These are phyloP conservation scores for Debaryomycetaceae sp. DNA, from an alignment of 1,139 yeast species.

Conservation along the genomic window DNA sequence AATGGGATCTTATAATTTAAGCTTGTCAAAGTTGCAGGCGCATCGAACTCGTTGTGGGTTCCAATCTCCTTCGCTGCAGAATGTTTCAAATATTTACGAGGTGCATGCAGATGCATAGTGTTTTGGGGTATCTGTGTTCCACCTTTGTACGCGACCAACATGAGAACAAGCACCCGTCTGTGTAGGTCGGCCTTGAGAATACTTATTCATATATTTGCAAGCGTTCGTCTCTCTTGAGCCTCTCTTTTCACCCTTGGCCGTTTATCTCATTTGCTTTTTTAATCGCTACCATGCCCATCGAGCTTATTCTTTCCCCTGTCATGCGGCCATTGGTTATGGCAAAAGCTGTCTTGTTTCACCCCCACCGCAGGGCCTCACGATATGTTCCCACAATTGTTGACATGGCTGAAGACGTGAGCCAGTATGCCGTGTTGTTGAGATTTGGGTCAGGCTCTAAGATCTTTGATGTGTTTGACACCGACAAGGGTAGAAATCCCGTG, in stretches of 20 bases:
- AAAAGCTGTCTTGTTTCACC: constrained; percentile 49
- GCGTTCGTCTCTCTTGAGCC: constrained; percentile 1
- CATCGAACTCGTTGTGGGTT: too few relatives aligned
- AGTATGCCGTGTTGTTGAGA: constrained; percentile 46
- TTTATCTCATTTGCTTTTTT: neutral
- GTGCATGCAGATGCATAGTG: too few relatives aligned
- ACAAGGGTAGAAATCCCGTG: constrained; percentile 27
- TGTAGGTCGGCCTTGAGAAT: too few relatives aligned
- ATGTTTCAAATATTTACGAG: too few relatives aligned
- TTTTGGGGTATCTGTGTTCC: too few relatives aligned
- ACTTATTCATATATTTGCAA: neutral
- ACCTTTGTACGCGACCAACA: too few relatives aligned
- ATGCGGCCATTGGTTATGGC: constrained; percentile 58
- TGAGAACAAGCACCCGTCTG: constrained; percentile 1
- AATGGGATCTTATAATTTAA: constrained; percentile 17
- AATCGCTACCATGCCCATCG: constrained; percentile 46
- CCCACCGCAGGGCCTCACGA: constrained; percentile 55
- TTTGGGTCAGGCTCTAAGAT: constrained; percentile 57
- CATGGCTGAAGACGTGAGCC: constrained; percentile 28
- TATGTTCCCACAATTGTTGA: constrained; percentile 53
- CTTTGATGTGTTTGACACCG: constrained; percentile 49
- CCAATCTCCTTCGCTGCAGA: too few relatives aligned
- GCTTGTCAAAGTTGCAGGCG: too few relatives aligned
- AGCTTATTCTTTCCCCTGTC: constrained; percentile 51
- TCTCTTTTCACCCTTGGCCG: neutral